Evolutionary conservation across 2,329 filamentous ascomycete species (phyloP).

Genomic region (Aspergillus neoniger): DNA sequence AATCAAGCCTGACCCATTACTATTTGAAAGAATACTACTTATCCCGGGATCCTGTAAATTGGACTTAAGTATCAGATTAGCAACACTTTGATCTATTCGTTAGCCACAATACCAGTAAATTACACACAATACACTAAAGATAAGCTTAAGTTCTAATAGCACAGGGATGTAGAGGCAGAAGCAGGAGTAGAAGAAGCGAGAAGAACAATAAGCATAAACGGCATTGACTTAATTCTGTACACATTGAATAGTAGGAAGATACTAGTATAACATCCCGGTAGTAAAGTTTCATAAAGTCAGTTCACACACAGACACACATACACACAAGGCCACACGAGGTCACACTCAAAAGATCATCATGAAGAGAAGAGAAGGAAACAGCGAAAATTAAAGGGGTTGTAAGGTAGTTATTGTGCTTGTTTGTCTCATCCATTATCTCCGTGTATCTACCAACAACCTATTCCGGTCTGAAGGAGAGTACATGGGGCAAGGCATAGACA

Average conservation of each 20-base stretch:
- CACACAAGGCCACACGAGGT: no score
- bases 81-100: background rate
- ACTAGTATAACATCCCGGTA: background rate
- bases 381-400: background rate
- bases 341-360: conserved; percentile 6
- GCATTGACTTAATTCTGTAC: conserved; percentile 13
- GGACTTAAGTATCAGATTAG: no score
- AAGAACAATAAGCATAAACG: background rate
- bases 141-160: background rate
- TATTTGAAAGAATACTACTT: no score
- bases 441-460: no score
- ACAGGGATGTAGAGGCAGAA: background rate
- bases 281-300: conserved; percentile 7
- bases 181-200: background rate
- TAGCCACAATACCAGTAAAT: background rate
- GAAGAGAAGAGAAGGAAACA: background rate
- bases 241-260: background rate
- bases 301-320: background rate
- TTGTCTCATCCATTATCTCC: no score
- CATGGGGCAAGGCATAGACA: no score
- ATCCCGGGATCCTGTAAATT: no score
- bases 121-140: background rate
- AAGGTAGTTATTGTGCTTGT: no score
- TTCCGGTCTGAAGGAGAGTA: no score
- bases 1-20: background rate